Conservation (phyloP, 116 monocot genomes). For the Posidonia oceanica region DNA sequence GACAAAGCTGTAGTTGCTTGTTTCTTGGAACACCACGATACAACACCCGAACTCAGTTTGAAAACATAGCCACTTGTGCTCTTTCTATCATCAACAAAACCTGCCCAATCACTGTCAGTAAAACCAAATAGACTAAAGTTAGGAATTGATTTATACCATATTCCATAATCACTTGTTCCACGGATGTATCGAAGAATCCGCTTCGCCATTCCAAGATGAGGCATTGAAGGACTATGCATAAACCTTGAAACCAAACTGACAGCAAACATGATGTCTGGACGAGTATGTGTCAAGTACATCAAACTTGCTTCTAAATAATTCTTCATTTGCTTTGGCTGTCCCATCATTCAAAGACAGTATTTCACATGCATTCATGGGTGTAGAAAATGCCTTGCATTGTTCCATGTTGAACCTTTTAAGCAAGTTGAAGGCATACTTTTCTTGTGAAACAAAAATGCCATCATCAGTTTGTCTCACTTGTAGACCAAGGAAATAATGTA, state of each 20-base stretch:
- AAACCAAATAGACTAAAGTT: not conserved
- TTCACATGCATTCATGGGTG: conserved; percentile 17
- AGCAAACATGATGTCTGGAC: conserved; percentile 4
- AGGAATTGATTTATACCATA: conserved; percentile 6
- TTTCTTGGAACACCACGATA: conserved; percentile 9
- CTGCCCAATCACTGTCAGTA: not conserved
- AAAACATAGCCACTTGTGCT: conserved; percentile 2
- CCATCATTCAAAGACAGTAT: conserved; percentile 10
- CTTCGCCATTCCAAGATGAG: conserved; percentile 13
- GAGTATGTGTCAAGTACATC: conserved; percentile 9
- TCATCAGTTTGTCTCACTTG: no score
- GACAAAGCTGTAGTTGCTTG: conserved; percentile 1
- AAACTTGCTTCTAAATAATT: conserved; percentile 8
- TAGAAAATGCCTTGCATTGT: conserved; percentile 11
- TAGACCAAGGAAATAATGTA: no score
- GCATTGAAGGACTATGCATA: conserved; percentile 4
- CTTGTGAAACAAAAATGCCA: not conserved
- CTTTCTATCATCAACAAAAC: conserved; percentile 9
- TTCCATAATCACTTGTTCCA: conserved; percentile 6
- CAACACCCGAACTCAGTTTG: not conserved
- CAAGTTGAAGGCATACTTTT: conserved; percentile 11
- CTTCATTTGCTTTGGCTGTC: conserved; percentile 4
- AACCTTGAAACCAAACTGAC: conserved; percentile 14
- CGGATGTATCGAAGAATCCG: conserved; percentile 5
- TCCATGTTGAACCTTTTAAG: conserved; percentile 7